Evolutionary conservation across 768 basidiomycete genomes (phyloP).

Genomic region (Psilocybe tampanensis): DNA sequence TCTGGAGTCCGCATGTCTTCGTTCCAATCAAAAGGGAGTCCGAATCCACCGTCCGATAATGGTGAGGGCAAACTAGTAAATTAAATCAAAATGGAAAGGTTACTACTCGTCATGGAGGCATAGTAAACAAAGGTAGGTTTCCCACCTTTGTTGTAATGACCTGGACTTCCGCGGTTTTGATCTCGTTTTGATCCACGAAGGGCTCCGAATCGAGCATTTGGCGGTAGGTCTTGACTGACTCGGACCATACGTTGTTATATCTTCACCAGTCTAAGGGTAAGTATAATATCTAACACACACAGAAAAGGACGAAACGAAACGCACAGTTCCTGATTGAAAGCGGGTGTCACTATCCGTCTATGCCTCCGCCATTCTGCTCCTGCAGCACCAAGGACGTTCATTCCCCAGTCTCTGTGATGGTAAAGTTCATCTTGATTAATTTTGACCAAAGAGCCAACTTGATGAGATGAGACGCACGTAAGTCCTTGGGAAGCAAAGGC

Average conservation of each 20-base stretch:
- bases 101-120: too few species aligned
- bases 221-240: conserved; percentile 34
- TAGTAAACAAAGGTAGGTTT: too few species aligned
- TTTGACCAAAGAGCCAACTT: background rate
- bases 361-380: conserved; percentile 49
- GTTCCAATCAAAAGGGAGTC: conserved; percentile 31
- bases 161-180: conserved; percentile 33
- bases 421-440: conserved; percentile 4
- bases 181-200: conserved; percentile 30
- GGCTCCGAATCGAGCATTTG: conserved; percentile 41
- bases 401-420: conserved; percentile 43
- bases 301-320: conserved; percentile 13
- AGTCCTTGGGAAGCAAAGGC: conserved; percentile 29
- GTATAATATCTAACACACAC: background rate
- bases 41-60: background rate
- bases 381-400: conserved; percentile 46
- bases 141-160: conserved; percentile 36
- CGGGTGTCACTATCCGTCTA: conserved; percentile 43
- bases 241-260: conserved; percentile 43
- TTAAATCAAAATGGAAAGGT: too few species aligned
- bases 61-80: background rate
- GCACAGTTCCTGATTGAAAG: conserved; percentile 44
- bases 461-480: conserved; percentile 27
- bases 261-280: conserved; percentile 23
- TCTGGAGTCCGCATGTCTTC: conserved; percentile 36